phyloP scores from a whole-genome alignment of 768 basidiomycete genomes.

The Suillus alpinus region DNA sequence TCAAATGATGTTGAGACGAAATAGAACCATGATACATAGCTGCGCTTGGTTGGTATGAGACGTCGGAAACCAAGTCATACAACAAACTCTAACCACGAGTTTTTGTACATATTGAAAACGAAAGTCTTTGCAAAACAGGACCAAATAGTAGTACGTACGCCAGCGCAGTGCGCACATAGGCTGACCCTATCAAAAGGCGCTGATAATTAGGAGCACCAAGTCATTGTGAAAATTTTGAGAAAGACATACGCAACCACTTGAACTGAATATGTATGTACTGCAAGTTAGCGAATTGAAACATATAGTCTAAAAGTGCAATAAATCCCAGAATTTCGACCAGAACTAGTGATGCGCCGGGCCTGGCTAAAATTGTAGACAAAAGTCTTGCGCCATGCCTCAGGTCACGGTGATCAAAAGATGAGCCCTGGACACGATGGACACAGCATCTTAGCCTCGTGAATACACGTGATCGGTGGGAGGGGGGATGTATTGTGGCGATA shows the following conservation, averaged over 20 bases:
- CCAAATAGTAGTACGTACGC: neutral
- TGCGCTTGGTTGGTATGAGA: neutral
- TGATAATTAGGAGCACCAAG: neutral
- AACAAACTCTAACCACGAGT: neutral
- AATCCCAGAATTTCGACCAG: neutral
- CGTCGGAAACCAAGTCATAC: neutral
- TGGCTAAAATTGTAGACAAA: too few species aligned
- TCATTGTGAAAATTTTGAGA: neutral
- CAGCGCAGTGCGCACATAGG: neutral
- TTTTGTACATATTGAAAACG: neutral
- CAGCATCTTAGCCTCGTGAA: too few species aligned
- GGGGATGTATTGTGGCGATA: too few species aligned
- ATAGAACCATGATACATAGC: neutral
- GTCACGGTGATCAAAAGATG: too few species aligned
- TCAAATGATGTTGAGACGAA: neutral
- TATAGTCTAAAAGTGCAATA: neutral
- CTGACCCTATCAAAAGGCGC: neutral
- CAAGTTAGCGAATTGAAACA: neutral
- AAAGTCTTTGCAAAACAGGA: neutral
- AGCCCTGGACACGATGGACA: too few species aligned
- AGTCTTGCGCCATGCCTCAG: too few species aligned
- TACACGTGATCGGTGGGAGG: too few species aligned
- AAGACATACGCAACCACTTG: neutral
- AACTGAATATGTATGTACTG: neutral
- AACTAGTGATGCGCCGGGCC: too few species aligned